Conservation (phyloP, 441 rosid genomes). For the Populus hybrid region DNA sequence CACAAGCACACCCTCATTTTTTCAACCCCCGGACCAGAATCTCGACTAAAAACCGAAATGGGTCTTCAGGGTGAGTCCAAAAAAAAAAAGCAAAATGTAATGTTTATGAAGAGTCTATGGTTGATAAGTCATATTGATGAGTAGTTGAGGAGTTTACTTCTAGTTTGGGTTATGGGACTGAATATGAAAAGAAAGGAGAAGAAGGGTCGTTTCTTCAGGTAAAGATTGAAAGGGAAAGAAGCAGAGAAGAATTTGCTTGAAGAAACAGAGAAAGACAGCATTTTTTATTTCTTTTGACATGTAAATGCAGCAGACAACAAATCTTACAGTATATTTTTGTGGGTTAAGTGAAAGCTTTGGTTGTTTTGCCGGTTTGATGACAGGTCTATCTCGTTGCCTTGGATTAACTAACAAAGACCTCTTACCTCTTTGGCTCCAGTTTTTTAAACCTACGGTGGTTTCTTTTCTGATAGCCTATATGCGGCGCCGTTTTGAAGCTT, state of each 20-base stretch:
- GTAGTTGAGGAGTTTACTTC: conserved; percentile 76
- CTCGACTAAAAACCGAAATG: not conserved
- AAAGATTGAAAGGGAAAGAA: conserved; percentile 31
- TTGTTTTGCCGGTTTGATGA: conserved; percentile 8
- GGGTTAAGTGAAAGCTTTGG: conserved; percentile 39
- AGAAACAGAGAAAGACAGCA: conserved; percentile 47
- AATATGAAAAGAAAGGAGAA: conserved; percentile 10
- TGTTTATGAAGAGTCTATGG: conserved; percentile 42
- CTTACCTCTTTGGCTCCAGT: not conserved
- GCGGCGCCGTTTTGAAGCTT: not conserved
- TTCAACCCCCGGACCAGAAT: not conserved
- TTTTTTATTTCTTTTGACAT: not conserved
- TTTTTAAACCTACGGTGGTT: not conserved
- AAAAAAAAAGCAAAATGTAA: conserved; percentile 11
- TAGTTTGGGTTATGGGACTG: conserved; percentile 34
- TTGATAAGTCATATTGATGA: conserved; percentile 59
- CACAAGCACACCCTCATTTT: conserved; percentile 36
- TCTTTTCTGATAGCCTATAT: not conserved
- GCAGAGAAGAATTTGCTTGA: conserved; percentile 50
- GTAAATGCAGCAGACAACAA: not conserved
- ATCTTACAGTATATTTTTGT: not conserved
- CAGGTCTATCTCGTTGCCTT: conserved; percentile 28
- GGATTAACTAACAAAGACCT: not conserved
- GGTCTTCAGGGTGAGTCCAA: conserved; percentile 9
- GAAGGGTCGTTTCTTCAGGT: conserved; percentile 4